Evolutionary conservation across 1,284 basidiomycete genomes (phyloP).

Genomic region (Lignosus rhinocerotis): DNA sequence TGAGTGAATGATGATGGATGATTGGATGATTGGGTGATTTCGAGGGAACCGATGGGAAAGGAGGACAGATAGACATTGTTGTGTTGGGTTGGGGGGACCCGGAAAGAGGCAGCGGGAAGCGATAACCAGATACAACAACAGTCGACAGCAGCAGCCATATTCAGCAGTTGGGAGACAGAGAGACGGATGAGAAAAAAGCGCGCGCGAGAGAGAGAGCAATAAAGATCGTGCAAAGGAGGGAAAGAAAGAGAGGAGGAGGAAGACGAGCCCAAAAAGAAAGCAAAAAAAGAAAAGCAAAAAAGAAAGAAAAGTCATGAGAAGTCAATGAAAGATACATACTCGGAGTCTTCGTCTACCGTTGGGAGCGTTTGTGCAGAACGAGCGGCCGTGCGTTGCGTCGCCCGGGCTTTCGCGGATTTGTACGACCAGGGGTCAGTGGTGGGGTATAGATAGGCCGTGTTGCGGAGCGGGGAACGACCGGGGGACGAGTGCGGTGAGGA

Average conservation of each 20-base stretch:
- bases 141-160: neutral
- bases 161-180: neutral
- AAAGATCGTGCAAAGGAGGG: neutral
- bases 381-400: slow-evolving; percentile 2
- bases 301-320: slow-evolving; percentile 9
- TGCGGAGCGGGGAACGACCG: slow-evolving; percentile 42
- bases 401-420: slow-evolving; percentile 12
- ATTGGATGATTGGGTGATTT: slow-evolving; percentile 13
- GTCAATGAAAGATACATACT: slow-evolving; percentile 35
- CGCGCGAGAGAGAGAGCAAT: neutral
- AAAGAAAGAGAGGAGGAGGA: too few species aligned
- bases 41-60: slow-evolving; percentile 9
- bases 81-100: too few species aligned
- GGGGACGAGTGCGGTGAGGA: slow-evolving; percentile 1
- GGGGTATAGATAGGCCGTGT: slow-evolving; percentile 40
- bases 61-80: slow-evolving; percentile 16
- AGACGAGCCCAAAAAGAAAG: too few species aligned
- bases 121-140: slow-evolving; percentile 1
- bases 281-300: neutral
- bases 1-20: too few species aligned
- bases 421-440: slow-evolving; percentile 13
- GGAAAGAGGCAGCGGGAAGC: slow-evolving; percentile 1
- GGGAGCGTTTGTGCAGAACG: slow-evolving; percentile 25
- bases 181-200: neutral
- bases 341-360: slow-evolving; percentile 31